A percentile compares a stretch with the other conserved stretches of the same genome.
Evolutionary conservation across 345 rosid genomes (phyloP).

Genomic region (Eucalyptus urophylla): DNA sequence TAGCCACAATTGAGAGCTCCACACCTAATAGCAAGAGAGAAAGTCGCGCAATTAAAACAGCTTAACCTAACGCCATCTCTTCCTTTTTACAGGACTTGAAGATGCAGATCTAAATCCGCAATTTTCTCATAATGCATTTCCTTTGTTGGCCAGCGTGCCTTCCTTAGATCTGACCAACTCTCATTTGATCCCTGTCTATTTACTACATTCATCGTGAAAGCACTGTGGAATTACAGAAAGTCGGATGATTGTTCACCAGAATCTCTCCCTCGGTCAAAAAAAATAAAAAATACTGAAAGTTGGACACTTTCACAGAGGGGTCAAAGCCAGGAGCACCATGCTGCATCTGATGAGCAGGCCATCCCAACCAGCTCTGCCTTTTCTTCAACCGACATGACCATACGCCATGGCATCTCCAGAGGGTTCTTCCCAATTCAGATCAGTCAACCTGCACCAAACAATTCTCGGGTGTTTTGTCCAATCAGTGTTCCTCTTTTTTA

Average conservation of each 20-base stretch:
- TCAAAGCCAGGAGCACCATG: neutral
- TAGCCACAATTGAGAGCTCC: neutral
- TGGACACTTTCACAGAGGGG: neutral
- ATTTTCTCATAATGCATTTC: neutral
- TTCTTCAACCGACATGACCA: neutral
- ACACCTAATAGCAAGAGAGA: neutral
- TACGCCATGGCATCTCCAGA: neutral
- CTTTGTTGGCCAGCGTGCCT: neutral
- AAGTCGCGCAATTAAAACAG: neutral
- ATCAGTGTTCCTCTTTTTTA: neutral
- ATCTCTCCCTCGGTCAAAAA: neutral
- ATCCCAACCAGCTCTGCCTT: neutral
- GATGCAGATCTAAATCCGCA: neutral
- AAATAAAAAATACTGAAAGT: too few relatives aligned
- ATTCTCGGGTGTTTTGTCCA: neutral
- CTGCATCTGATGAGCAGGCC: neutral
- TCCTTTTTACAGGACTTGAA: neutral
- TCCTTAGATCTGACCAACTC: neutral
- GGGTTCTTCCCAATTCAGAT: neutral
- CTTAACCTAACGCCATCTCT: neutral
- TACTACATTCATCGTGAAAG: neutral
- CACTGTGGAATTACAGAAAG: neutral
- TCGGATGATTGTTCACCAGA: neutral
- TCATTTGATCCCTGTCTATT: neutral
- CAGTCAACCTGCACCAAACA: neutral